Percentiles rank a stretch among this genome's conserved stretches.
Conservation (phyloP, 306 rosid species). For the Prunus padus region DNA sequence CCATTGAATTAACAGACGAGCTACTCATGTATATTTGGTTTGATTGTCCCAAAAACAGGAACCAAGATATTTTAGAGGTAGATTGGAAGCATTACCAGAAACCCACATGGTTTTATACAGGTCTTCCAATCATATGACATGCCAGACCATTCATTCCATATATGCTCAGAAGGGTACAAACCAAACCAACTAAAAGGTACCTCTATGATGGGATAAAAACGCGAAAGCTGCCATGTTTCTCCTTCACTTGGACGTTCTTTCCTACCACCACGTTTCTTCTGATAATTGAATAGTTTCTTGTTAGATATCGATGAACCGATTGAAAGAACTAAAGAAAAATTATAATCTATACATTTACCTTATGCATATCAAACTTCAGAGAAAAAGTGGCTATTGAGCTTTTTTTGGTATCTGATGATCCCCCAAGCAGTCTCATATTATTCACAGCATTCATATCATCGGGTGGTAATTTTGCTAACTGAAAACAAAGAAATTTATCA, state of each 20-base stretch:
- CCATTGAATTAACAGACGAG: background rate
- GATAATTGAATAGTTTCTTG: conserved; percentile 32
- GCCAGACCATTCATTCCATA: background rate
- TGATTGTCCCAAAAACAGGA: background rate
- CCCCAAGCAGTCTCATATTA: conserved; percentile 77
- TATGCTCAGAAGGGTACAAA: background rate
- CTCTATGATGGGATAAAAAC: conserved; percentile 94
- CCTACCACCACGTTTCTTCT: conserved; percentile 85
- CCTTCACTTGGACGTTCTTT: conserved; percentile 78
- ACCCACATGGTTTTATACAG: background rate
- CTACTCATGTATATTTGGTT: background rate
- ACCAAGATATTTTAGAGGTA: background rate
- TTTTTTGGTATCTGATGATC: conserved; percentile 65
- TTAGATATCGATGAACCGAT: conserved; percentile 26
- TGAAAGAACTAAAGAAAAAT: background rate
- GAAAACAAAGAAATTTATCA: conserved; percentile 26
- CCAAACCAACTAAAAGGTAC: conserved; percentile 26
- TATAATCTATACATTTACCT: conserved; percentile 45
- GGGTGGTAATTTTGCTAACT: conserved; percentile 67
- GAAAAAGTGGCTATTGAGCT: conserved; percentile 51
- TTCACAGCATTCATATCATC: conserved; percentile 75
- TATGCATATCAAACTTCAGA: conserved; percentile 81
- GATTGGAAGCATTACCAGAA: background rate
- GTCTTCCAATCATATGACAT: background rate
- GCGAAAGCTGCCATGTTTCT: conserved; percentile 83